A percentile compares a stretch with the other conserved stretches of the same genome.
Conservation (phyloP, 192 early-diverging fungal genomes). For the Mortierella antarctica region DNA sequence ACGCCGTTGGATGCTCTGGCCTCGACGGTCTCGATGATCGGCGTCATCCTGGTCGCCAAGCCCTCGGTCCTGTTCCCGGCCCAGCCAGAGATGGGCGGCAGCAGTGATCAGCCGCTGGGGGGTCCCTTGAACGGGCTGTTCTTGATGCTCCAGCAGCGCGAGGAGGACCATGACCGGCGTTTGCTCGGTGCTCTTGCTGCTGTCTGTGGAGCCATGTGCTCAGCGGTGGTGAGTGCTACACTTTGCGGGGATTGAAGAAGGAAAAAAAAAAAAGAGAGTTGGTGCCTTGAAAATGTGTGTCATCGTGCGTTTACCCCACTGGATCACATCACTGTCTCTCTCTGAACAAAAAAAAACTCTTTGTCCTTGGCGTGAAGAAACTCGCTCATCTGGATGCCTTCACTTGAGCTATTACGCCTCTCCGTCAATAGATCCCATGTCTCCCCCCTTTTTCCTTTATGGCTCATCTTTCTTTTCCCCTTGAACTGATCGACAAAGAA, state of each 20-base stretch:
- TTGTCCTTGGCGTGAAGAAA: too few relatives aligned
- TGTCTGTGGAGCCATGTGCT: slow-evolving; percentile 49
- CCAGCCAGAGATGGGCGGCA: background rate
- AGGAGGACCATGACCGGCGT: slow-evolving; percentile 18
- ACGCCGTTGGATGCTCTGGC: slow-evolving; percentile 65
- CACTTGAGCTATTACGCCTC: too few relatives aligned
- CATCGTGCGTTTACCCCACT: too few relatives aligned
- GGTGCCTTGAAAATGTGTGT: background rate
- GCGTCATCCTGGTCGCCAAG: slow-evolving; percentile 72
- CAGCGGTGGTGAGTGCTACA: slow-evolving; percentile 40
- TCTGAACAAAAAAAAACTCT: too few relatives aligned
- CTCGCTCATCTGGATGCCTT: too few relatives aligned
- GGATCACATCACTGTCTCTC: too few relatives aligned
- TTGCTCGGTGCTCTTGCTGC: slow-evolving; percentile 23
- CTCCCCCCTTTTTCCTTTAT: too few relatives aligned
- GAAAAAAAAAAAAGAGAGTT: background rate
- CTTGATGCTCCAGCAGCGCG: slow-evolving; percentile 4
- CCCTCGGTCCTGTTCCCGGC: slow-evolving; percentile 59
- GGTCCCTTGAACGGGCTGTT: background rate
- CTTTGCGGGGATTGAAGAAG: background rate
- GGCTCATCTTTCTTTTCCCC: too few relatives aligned
- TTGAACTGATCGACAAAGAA: background rate
- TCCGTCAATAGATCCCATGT: too few relatives aligned
- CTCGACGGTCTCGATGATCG: slow-evolving; percentile 65
- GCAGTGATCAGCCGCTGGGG: background rate